Percentiles rank a stretch among this genome's conserved stretches.
Evolutionary conservation across 257 asterid species (phyloP).

Genomic region (Perilla frutescens): DNA sequence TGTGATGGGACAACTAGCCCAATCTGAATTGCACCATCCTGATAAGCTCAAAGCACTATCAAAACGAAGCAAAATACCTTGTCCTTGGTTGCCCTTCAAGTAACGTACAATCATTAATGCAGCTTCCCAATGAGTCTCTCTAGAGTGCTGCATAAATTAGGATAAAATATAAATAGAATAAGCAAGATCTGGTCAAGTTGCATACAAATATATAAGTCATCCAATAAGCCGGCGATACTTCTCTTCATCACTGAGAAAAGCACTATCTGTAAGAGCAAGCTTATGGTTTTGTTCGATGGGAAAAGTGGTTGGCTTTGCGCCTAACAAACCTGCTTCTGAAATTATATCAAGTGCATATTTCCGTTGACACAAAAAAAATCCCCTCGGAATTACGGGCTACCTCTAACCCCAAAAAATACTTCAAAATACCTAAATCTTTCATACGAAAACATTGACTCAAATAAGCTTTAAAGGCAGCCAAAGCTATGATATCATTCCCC

Average conservation of each 20-base stretch:
- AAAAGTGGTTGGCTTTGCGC: neutral
- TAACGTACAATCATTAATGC: too few species aligned
- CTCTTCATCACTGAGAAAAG: neutral
- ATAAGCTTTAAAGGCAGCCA: neutral
- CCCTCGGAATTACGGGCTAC: neutral
- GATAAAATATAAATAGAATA: neutral
- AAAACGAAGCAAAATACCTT: too few species aligned
- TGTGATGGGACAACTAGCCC: neutral
- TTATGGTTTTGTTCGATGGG: conserved; percentile 9
- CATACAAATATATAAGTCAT: neutral
- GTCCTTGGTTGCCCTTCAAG: too few species aligned
- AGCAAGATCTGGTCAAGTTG: neutral
- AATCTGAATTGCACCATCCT: neutral
- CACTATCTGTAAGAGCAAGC: neutral
- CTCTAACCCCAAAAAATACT: conserved; percentile 27
- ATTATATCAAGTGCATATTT: conserved; percentile 19
- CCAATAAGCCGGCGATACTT: neutral
- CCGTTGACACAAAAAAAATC: neutral
- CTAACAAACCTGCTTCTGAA: neutral
- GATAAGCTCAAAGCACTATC: too few species aligned
- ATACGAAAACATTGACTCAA: conserved; percentile 22
- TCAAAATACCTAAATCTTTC: conserved; percentile 11
- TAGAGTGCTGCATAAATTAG: neutral
- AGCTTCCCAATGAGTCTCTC: neutral
- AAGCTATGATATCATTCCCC: neutral